These are phyloP conservation scores for Penicillium riverlandense DNA, from an alignment of 495 filamentous ascomycete species.

Conservation along the genomic window DNA sequence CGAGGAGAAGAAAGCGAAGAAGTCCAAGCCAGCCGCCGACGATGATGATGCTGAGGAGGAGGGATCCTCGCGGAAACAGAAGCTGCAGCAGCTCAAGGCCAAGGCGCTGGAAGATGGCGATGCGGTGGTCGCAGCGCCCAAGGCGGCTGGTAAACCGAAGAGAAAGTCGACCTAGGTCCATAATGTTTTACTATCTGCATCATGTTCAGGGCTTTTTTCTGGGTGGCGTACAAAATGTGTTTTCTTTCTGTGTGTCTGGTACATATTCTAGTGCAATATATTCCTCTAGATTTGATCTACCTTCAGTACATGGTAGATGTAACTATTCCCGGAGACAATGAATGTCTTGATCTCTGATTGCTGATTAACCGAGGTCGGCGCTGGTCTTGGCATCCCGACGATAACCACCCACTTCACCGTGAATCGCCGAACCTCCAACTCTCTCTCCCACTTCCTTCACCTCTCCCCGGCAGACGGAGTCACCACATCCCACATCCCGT, in stretches of 20 bases:
- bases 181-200: constrained; percentile 12
- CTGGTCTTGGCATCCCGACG: constrained; percentile 22
- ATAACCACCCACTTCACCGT: constrained; percentile 22
- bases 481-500: background rate
- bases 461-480: too few species aligned
- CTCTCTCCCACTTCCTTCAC: too few species aligned
- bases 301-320: too few species aligned
- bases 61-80: constrained; percentile 51
- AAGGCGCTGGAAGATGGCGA: constrained; percentile 37
- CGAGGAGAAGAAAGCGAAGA: constrained; percentile 50
- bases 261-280: too few species aligned
- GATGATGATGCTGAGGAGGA: constrained; percentile 42
- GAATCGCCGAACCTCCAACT: constrained; percentile 20
- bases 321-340: too few species aligned
- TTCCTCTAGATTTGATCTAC: too few species aligned
- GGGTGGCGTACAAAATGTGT: constrained; percentile 34
- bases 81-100: constrained; percentile 47
- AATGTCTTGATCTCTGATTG: too few species aligned
- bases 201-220: constrained; percentile 9
- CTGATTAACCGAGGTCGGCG: constrained; percentile 37
- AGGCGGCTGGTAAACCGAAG: constrained; percentile 34
- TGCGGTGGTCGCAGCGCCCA: constrained; percentile 16
- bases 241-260: constrained; percentile 15
- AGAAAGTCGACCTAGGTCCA: constrained; percentile 29
- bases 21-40: constrained; percentile 35